These are phyloP conservation scores for Bipolaris victoriae DNA, from an alignment of 2,329 filamentous ascomycete genomes.

Conservation along the genomic window DNA sequence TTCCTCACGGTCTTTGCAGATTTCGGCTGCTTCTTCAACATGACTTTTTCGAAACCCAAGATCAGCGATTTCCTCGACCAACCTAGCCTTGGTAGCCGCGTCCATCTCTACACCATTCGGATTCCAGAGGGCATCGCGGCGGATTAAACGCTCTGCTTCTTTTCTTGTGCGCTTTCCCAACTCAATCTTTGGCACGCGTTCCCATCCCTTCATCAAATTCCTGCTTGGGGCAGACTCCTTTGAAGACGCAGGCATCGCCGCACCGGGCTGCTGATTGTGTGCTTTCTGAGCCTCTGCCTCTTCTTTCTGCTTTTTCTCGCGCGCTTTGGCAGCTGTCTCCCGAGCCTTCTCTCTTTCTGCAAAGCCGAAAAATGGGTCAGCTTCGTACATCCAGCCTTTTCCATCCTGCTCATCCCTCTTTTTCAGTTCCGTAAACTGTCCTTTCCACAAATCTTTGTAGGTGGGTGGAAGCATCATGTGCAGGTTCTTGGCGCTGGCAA, in stretches of 20 bases:
- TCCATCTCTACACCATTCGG: constrained; percentile 73
- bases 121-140: constrained; percentile 85
- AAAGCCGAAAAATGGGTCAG: constrained; percentile 85
- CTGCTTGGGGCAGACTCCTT: constrained; percentile 43
- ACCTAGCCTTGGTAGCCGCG: constrained; percentile 60
- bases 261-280: constrained; percentile 54
- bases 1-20: constrained; percentile 92
- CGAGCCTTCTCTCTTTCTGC: constrained; percentile 81
- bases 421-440: constrained; percentile 82
- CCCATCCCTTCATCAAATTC: constrained; percentile 74
- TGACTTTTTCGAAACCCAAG: constrained; percentile 90
- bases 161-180: constrained; percentile 83
- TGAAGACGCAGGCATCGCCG: constrained; percentile 33
- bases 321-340: constrained; percentile 77
- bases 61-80: constrained; percentile 75
- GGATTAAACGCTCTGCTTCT: constrained; percentile 79
- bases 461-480: constrained; percentile 92
- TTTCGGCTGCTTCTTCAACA: constrained; percentile 81
- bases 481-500: constrained; percentile 94
- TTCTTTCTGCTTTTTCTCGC: constrained; percentile 66
- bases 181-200: constrained; percentile 84
- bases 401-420: constrained; percentile 77
- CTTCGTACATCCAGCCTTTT: constrained; percentile 88
- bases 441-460: constrained; percentile 89
- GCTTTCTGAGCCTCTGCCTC: constrained; percentile 67